Evolutionary conservation across 2,329 filamentous ascomycete species (phyloP), one percentile per base, ranked within the genome.

Genomic region (Fusarium albidum): DNA sequence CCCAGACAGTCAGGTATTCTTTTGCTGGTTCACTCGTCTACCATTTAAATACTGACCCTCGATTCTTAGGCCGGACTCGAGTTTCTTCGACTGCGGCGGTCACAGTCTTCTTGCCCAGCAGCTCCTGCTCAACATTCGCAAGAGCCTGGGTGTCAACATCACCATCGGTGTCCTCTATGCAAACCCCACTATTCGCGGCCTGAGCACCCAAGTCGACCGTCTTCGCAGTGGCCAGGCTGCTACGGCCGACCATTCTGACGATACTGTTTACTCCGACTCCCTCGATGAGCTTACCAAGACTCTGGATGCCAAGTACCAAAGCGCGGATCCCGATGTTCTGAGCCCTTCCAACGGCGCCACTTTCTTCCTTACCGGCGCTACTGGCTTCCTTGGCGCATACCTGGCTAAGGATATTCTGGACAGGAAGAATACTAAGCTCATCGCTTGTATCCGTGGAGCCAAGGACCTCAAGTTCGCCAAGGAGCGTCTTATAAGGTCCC

Each of bases 331-430:
- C 1, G 62, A 53, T 14, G 63, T 63, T 3, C 44, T 68, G 15
- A 44, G 59, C 21, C 43, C 65, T n/a, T 57, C 70, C 5, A 65
- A 70, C 57, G 50, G 72, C 47, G 52, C 66, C 13, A 92, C 88
- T 0, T 81, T 95, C n/a, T 90, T 97, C 72, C 76, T 97, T 6
- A 97, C 93, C 7, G 93, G 94, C 34, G 92, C 91, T 5, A 97
- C 68, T 1, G 69, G 69, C n/a, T 97, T 97, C 79, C 75, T 97
- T 17, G 93, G 93, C 27, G 83, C 90, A 0, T 96, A 92, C 68
- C 79, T 97, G 9, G 77, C 96, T 27, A 83, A 83, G 49, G 91
- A 96, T 48, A 74, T 96, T 1, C 79, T 96, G 2, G 82, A 47
- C n/a, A 45, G 51, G 10, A 34, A 53, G 42, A 62, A 59, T 39